Evolutionary conservation across 345 rosid species (phyloP), one percentile per base, ranked within the genome.

Genomic region (Pelargonium nanum): DNA sequence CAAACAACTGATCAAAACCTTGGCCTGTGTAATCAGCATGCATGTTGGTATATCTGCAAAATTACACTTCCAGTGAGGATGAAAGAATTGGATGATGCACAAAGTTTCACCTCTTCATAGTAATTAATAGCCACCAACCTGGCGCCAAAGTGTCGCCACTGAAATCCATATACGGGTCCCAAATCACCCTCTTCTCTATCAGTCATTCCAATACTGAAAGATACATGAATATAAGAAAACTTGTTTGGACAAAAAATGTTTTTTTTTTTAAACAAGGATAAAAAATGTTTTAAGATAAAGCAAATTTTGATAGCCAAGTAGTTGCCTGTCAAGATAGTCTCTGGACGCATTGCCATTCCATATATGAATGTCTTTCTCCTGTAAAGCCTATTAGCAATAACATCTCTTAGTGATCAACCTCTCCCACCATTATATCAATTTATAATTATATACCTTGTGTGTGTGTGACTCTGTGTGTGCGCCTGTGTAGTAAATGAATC

Each of bases 121-220:
- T 19, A 19, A 5, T 1, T 56, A 48, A 59, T 52, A 65, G 23
- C 53, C 57, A 78, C 72, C 48, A 65, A 94, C 97, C 87, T 83
- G 50, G 99, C 97, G 61, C 97, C 99, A 81, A 90, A 94, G 72
- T 90, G 97, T 62, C 99, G 86, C 99, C 99, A 94, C 72, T 94
- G 99, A 74, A 94, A 94, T 56, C 99, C 97, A 73, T 88, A 94
- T 10, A 94, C 78, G n/a, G 97, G 95, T 63, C 99, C 99, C 34
- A 94, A 76, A 78, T 94, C 97, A 69, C 96, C 97, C 68, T 83
- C 97, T 72, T 88, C 96, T 64, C 96, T 79, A 54, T 81, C 95
- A 55, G 65, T 78, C 72, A 94, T 63, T 56, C 93, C 97, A 68
- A 88, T 55, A 70, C 97, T 90, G 83, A 56, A 63, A 59, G 4